Conservation (phyloP, 257 asterid genomes). For the Vinca minor region DNA sequence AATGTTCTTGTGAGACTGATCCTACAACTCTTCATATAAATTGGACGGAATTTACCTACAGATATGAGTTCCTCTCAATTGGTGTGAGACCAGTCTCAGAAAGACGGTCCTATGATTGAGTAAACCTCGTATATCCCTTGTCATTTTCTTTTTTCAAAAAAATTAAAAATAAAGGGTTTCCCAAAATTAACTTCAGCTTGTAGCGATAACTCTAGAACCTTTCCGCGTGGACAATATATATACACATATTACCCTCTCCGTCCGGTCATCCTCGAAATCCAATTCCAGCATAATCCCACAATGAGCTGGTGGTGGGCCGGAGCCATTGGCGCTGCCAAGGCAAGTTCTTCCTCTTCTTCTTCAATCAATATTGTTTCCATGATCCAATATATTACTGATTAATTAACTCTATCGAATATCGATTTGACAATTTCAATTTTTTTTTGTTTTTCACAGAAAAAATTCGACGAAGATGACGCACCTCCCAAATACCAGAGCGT, state of each 20-base stretch:
- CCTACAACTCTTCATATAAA: too few species aligned
- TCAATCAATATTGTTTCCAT: background rate
- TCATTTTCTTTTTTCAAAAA: too few species aligned
- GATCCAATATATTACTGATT: background rate
- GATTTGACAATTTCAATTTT: background rate
- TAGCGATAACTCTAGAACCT: background rate
- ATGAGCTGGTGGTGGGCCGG: slow-evolving; percentile 99
- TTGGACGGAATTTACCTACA: too few species aligned
- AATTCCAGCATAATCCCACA: background rate
- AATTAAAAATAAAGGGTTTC: too few species aligned
- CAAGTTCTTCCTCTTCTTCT: slow-evolving; percentile 1
- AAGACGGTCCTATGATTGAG: too few species aligned
- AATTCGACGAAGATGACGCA: slow-evolving; percentile 44
- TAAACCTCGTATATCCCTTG: too few species aligned
- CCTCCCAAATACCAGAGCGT: slow-evolving; percentile 58
- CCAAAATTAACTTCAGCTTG: background rate
- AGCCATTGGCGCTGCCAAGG: slow-evolving; percentile 89
- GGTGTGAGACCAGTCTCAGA: too few species aligned
- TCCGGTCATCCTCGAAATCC: background rate
- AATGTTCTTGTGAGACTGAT: too few species aligned
- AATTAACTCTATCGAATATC: background rate
- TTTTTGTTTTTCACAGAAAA: slow-evolving; percentile 39
- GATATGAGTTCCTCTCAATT: too few species aligned
- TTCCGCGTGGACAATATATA: background rate
- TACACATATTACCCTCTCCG: background rate